These are phyloP conservation scores for Cercospora beticola DNA, from an alignment of 2,329 filamentous ascomycete species.

Conservation along the genomic window DNA sequence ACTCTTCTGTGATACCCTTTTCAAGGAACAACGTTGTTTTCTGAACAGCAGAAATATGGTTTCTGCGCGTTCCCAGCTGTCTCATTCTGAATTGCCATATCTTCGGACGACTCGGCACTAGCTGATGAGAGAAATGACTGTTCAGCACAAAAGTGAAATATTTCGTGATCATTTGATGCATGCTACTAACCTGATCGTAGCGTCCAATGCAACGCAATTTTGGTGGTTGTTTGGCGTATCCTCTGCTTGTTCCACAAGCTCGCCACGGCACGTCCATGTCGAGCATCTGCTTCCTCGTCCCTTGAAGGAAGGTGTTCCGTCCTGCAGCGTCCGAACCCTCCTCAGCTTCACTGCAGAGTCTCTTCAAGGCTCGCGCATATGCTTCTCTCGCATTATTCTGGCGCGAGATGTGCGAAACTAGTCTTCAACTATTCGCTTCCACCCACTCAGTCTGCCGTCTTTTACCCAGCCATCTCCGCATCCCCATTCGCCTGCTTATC, in stretches of 20 bases:
- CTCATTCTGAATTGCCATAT: neutral
- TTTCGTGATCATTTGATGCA: neutral
- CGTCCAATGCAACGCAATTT: neutral
- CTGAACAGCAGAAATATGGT: too few relatives aligned
- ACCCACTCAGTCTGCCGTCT: too few relatives aligned
- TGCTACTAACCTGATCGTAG: constrained; percentile 12
- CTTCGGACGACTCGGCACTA: neutral
- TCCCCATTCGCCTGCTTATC: constrained; percentile 38
- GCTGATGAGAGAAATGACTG: constrained; percentile 1
- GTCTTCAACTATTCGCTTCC: too few relatives aligned
- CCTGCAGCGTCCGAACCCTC: neutral
- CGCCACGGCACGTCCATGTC: neutral
- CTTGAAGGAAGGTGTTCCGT: neutral
- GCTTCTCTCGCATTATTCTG: too few relatives aligned
- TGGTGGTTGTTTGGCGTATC: neutral
- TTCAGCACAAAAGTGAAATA: constrained; percentile 4
- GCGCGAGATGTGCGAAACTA: neutral
- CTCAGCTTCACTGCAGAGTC: neutral
- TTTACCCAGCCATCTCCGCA: constrained; percentile 24
- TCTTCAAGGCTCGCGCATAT: neutral
- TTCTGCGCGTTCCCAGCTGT: neutral
- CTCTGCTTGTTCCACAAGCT: neutral
- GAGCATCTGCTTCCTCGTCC: neutral
- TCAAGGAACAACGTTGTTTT: neutral
- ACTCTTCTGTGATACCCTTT: constrained; percentile 9